A percentile compares a stretch with the other conserved stretches of the same genome.
Evolutionary conservation across 169 alveolate genomes (phyloP).

Genomic region (Plasmodium chabaudi): DNA sequence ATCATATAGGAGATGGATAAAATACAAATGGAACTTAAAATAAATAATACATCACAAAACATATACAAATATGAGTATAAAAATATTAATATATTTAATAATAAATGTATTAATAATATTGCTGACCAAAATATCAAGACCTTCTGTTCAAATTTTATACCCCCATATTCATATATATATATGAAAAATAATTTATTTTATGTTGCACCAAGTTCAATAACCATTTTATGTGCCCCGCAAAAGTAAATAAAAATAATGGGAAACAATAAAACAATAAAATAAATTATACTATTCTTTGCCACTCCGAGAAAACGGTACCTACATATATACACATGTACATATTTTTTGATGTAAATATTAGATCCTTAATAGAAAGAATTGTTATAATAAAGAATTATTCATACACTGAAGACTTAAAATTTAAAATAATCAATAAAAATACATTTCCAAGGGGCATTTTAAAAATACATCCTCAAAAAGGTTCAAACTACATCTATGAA

Average conservation of each 20-base stretch:
- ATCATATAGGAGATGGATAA: slow-evolving; percentile 38
- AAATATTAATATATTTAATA: slow-evolving; percentile 56
- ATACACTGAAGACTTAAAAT: slow-evolving; percentile 29
- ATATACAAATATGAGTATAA: slow-evolving; percentile 55
- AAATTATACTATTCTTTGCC: background rate
- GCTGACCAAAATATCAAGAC: slow-evolving; percentile 51
- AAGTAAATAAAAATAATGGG: slow-evolving; percentile 25
- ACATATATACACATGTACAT: slow-evolving; percentile 3
- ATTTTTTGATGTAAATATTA: background rate
- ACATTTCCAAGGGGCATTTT: slow-evolving; percentile 50
- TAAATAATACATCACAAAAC: slow-evolving; percentile 28
- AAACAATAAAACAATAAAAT: slow-evolving; percentile 2
- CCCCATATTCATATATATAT: slow-evolving; percentile 65
- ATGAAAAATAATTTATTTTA: slow-evolving; percentile 58
- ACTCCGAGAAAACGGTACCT: background rate
- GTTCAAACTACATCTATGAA: slow-evolving; percentile 7
- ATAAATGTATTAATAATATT: slow-evolving; percentile 36
- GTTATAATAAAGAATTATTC: slow-evolving; percentile 71
- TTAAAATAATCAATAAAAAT: slow-evolving; percentile 61
- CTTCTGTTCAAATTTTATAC: slow-evolving; percentile 60
- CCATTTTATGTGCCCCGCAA: slow-evolving; percentile 63
- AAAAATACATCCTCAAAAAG: slow-evolving; percentile 56
- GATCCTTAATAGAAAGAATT: slow-evolving; percentile 66
- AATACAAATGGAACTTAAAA: slow-evolving; percentile 37
- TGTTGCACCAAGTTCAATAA: slow-evolving; percentile 70